phyloP scores from a whole-genome alignment of 108 stramenopile species.

The Cyclostephanos invisitatus region DNA sequence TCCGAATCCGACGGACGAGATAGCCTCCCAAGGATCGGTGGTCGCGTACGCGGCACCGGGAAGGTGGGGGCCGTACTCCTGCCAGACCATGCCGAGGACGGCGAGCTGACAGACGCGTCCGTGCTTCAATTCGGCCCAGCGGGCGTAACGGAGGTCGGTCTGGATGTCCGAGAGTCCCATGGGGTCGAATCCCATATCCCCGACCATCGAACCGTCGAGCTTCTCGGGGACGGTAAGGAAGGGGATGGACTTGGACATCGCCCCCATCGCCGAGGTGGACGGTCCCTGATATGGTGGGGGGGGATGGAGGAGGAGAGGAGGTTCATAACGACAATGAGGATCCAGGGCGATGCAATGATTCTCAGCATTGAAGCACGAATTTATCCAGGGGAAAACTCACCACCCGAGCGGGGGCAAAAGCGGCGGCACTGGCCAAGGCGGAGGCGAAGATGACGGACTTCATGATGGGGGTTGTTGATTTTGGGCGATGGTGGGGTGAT shows the following conservation, averaged over 20 bases:
- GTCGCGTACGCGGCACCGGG: conserved; percentile 81
- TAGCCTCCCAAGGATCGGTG: conserved; percentile 77
- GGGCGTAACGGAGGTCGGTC: conserved; percentile 84
- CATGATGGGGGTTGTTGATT: conserved; percentile 20
- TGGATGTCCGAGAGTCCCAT: conserved; percentile 92
- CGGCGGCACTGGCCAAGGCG: conserved; percentile 46
- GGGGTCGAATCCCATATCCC: conserved; percentile 97
- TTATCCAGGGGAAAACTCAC: conserved; percentile 18
- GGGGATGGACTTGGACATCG: conserved; percentile 90
- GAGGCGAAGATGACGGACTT: conserved; percentile 43
- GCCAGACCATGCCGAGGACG: conserved; percentile 80
- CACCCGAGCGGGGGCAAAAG: conserved; percentile 44
- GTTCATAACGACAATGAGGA: background rate
- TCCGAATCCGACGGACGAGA: conserved; percentile 68
- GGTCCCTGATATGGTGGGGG: conserved; percentile 17
- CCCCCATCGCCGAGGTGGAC: conserved; percentile 70
- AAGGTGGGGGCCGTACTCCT: conserved; percentile 76
- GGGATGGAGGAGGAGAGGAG: background rate
- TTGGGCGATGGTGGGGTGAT: background rate
- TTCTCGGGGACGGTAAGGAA: conserved; percentile 91
- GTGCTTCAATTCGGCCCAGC: conserved; percentile 91
- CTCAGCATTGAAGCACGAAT: background rate
- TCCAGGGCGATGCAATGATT: background rate
- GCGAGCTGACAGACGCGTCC: conserved; percentile 77
- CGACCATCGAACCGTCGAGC: conserved; percentile 94